These are phyloP conservation scores for Lipomyces japonicus DNA, from an alignment of 805 yeast species.

Conservation along the genomic window DNA sequence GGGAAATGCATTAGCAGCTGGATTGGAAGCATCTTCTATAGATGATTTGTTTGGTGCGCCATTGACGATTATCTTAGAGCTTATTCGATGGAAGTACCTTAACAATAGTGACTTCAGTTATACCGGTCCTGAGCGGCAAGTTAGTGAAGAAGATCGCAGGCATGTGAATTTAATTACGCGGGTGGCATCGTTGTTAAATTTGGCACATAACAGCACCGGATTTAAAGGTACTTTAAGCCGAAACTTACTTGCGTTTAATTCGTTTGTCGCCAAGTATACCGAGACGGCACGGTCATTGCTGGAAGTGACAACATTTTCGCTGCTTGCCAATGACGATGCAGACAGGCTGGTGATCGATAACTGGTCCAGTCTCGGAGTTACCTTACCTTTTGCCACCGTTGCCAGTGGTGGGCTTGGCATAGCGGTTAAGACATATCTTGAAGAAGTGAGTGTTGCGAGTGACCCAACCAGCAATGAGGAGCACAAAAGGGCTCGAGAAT, in stretches of 20 bases:
- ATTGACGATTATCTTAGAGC: constrained; percentile 31
- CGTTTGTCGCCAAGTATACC: constrained; percentile 54
- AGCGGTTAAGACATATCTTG: constrained; percentile 52
- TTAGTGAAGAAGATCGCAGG: constrained; percentile 32
- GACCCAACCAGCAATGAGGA: constrained; percentile 22
- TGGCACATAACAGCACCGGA: constrained; percentile 50
- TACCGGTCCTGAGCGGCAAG: not conserved
- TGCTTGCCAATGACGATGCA: constrained; percentile 54
- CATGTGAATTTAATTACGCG: constrained; percentile 47
- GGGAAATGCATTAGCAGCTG: constrained; percentile 52
- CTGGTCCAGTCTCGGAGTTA: constrained; percentile 54
- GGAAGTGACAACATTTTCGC: constrained; percentile 50
- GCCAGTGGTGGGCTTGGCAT: constrained; percentile 66
- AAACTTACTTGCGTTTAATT: constrained; percentile 61
- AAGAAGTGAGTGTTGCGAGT: constrained; percentile 34
- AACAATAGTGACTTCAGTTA: constrained; percentile 34
- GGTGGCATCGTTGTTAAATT: constrained; percentile 46
- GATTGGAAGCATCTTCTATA: constrained; percentile 40
- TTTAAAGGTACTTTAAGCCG: constrained; percentile 71
- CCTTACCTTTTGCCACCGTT: constrained; percentile 59
- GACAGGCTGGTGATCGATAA: constrained; percentile 48
- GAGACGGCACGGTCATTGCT: constrained; percentile 51
- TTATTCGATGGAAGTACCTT: constrained; percentile 30
- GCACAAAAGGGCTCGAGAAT: constrained; percentile 9
- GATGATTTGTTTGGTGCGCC: constrained; percentile 36